Evolutionary conservation across 208 protist species (phyloP).

Genomic region (Acanthamoeba healyi): DNA sequence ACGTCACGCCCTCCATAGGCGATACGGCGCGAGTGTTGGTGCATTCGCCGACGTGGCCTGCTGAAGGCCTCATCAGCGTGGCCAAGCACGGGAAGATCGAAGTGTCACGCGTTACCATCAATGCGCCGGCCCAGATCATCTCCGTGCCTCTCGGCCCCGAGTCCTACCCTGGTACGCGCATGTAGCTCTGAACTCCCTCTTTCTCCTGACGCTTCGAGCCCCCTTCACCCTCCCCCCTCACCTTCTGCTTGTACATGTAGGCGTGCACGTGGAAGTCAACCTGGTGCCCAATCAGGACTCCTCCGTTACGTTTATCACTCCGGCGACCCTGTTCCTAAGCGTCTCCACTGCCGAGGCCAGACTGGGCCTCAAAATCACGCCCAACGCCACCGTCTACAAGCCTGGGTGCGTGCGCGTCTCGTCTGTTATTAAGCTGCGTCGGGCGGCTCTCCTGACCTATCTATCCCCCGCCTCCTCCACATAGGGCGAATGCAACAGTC

Average conservation of each 20-base stretch:
- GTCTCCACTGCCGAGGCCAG: neutral
- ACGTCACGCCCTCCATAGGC: neutral
- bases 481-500: neutral
- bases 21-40: conserved; percentile 43
- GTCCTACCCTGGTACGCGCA: neutral
- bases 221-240: neutral
- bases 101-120: neutral
- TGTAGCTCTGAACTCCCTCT: neutral
- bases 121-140: conserved; percentile 20
- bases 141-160: neutral
- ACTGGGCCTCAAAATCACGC: neutral
- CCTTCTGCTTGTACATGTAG: neutral
- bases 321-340: neutral
- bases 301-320: neutral
- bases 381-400: neutral
- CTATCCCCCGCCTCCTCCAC: too few species aligned
- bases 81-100: neutral
- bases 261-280: conserved; percentile 57
- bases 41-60: neutral
- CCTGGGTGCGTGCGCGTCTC: neutral
- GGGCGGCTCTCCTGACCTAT: neutral
- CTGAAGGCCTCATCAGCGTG: conserved; percentile 16
- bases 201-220: neutral
- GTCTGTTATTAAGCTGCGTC: neutral
- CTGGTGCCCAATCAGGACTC: neutral